Base-by-base conservation (phyloP, 2,329 filamentous ascomycete species). In the Fonsecaea pedrosoi region DNA sequence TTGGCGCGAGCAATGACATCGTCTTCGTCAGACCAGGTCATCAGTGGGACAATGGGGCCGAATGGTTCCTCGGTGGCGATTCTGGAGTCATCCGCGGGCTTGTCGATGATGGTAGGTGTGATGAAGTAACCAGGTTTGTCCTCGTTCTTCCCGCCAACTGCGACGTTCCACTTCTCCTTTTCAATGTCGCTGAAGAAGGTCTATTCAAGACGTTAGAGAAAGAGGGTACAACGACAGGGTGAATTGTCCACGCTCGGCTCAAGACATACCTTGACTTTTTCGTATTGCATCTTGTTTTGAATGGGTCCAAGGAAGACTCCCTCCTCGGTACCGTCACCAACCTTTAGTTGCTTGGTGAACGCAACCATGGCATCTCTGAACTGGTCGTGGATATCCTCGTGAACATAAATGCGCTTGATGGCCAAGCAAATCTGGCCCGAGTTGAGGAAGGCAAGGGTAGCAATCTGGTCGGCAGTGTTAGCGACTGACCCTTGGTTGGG, bases 271-370 rank as follows among this genome's bases (percentile, higher is more conserved):
- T 84, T 85, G 40, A 88, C 86, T 50, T 83, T 84, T 53, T 89
- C 84, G 72, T 83, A 91, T 75, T 91, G 89, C 84, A 87, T 85
- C 69, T 81, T 76, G 77, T 91, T 91, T 69, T 89, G 87, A 3
- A 91, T 77, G 0, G 89, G 89, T 0, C 88, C 89, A 1, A 89
- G 84, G 67, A 85, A 78, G 21, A 80, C 78, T 4, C 78, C 81
- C 12, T 80, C 79, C 60, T 78, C 75, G 15, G 73, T 74, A 64
- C 76, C 74, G 79, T 75, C 71, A 30, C 75, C 73, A 30, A 72
- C 65, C 56, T 74, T 75, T 56, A 74, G 63, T 9, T 66, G 69
- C 65, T 76, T 75, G 63, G 74, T 77, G 56, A 74, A 73, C 58
- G 79, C 80, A 64, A 81, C 83, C 79, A 84, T 79, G 48, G 79